These are phyloP conservation scores for Annulohypoxylon stygium DNA, from an alignment of 495 filamentous ascomycete genomes.

Conservation along the genomic window DNA sequence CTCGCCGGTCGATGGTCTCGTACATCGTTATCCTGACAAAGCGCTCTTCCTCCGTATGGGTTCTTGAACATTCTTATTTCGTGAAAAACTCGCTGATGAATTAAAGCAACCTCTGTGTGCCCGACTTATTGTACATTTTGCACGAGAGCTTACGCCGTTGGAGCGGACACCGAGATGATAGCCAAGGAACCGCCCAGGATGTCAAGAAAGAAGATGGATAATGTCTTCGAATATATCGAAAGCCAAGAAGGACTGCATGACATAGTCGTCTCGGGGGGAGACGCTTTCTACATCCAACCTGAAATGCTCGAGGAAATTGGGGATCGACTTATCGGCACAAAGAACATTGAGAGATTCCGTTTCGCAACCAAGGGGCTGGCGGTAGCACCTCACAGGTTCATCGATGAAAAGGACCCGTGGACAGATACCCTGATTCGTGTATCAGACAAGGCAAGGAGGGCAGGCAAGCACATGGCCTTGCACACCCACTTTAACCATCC, in stretches of 20 bases:
- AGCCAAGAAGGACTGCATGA: slow-evolving; percentile 61
- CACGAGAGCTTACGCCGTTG: slow-evolving; percentile 70
- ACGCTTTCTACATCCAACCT: slow-evolving; percentile 64
- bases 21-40: slow-evolving; percentile 71
- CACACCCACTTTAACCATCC: slow-evolving; percentile 75
- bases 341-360: slow-evolving; percentile 65
- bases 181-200: slow-evolving; percentile 63
- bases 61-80: background rate
- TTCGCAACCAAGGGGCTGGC: slow-evolving; percentile 70
- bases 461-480: slow-evolving; percentile 69
- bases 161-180: slow-evolving; percentile 63
- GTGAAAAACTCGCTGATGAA: slow-evolving; percentile 25
- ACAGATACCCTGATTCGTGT: slow-evolving; percentile 62
- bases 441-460: slow-evolving; percentile 58
- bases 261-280: slow-evolving; percentile 70
- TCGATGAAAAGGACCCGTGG: slow-evolving; percentile 67
- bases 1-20: slow-evolving; percentile 62
- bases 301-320: slow-evolving; percentile 56
- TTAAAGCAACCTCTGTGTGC: slow-evolving; percentile 65
- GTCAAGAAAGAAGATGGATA: slow-evolving; percentile 57
- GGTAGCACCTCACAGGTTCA: slow-evolving; percentile 63
- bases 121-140: slow-evolving; percentile 70
- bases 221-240: slow-evolving; percentile 65
- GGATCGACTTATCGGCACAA: slow-evolving; percentile 55
- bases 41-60: slow-evolving; percentile 69